Evolutionary conservation across 352 stramenopile genomes (phyloP), one percentile per base, ranked within the genome.

Genomic region (Globisporangium cystogenes): DNA sequence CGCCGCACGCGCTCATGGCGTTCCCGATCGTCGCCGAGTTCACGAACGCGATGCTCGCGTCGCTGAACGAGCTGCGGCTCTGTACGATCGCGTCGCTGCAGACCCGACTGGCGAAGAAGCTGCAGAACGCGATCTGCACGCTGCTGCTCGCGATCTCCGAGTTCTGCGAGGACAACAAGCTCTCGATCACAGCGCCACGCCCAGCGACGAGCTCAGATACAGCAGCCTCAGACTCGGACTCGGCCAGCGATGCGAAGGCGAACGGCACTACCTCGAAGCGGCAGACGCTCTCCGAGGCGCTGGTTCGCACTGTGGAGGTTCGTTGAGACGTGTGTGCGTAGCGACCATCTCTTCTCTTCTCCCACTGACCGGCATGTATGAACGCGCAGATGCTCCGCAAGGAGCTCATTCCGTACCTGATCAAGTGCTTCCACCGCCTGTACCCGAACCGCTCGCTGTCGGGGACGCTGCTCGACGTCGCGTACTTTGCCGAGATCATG

Each of bases 11-110:
- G n/a, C 68, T 96, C 20, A 90, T 96, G 77, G 79, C 83, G 24
- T 95, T 92, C 57, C 86, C 86, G n/a, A 65, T 92, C 31, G 49
- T 93, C 42, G 86, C 85, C 0, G 81, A 93, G 55, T 86, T 93
- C 43, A 93, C 79, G 4, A 96, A 96, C 66, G 73, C 76, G 2
- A 21, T 96, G 24, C 55, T 96, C 2, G 62, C 70, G 23, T 90
- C 80, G 8, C 77, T 95, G 23, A 96, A 96, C 44, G 80, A 95
- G 43, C 65, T 96, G n/a, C 76, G 84, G 14, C 59, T 90, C 39
- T 93, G 82, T 52, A 71, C 74, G 24, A 86, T 93, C 33, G 53
- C 60, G 10, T 90, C 82, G 11, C 54, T 93, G 26, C 66, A 81
- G 51, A 73, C 64, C 39, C 79, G 77, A 26, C 57, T 90, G 10